Conservation (phyloP, 2,329 filamentous ascomycete genomes). For the Cadophora luteo-olivacea region DNA sequence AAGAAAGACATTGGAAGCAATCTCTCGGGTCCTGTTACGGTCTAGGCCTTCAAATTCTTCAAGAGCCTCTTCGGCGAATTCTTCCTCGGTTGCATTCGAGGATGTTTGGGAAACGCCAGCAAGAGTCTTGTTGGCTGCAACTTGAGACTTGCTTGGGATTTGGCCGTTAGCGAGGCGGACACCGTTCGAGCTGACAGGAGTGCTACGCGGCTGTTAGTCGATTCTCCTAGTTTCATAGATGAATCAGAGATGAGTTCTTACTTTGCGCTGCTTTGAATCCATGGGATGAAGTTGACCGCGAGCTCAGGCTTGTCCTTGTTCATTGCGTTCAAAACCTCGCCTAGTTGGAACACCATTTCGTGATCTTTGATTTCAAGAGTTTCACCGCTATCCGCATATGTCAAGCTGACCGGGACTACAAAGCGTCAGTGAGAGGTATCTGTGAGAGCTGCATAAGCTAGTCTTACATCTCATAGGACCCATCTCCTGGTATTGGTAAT, state of each 20-base stretch:
- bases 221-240: background rate
- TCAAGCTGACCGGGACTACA: slow-evolving; percentile 53
- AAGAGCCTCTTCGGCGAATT: slow-evolving; percentile 22
- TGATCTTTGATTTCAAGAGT: slow-evolving; percentile 64
- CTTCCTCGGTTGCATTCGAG: slow-evolving; percentile 33
- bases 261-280: slow-evolving; percentile 63
- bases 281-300: slow-evolving; percentile 54
- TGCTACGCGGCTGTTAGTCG: background rate
- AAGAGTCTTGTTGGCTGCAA: slow-evolving; percentile 31
- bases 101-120: slow-evolving; percentile 24
- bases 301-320: slow-evolving; percentile 49
- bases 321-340: slow-evolving; percentile 62
- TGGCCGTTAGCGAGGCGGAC: slow-evolving; percentile 32
- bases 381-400: slow-evolving; percentile 40
- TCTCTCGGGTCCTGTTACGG: slow-evolving; percentile 54
- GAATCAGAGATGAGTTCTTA: background rate
- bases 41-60: slow-evolving; percentile 26
- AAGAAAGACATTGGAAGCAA: slow-evolving; percentile 47
- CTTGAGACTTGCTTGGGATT: slow-evolving; percentile 30
- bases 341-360: slow-evolving; percentile 69
- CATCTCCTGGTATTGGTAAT: slow-evolving; percentile 73
- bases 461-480: slow-evolving; percentile 46
- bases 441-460: background rate
- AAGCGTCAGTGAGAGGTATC: background rate
- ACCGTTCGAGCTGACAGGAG: slow-evolving; percentile 26